Base-by-base conservation (phyloP, 495 filamentous ascomycete species). In the Aspergillus heteromorphus region DNA sequence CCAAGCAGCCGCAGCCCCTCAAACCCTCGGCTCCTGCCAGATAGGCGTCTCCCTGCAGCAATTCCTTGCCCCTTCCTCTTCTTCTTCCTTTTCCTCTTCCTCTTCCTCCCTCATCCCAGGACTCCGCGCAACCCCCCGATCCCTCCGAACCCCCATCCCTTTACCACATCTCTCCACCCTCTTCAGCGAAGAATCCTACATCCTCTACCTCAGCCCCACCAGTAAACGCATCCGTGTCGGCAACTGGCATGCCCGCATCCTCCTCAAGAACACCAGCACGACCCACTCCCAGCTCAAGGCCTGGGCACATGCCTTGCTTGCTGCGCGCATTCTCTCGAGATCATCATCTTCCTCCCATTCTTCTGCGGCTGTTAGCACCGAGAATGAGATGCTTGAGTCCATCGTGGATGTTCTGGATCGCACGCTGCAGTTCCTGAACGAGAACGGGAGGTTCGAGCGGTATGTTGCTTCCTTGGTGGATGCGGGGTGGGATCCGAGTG, bases 281-380 rank as follows among this genome's bases (percentile, higher is more conserved):
- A 66, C 77, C 17, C 65, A 62, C 31, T 67, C 70, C 19, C 81
- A 85, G 53, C 65, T 91, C 1, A 80, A 81, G 64, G 89, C 86
- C 7, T 96, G 88, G 89, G 75, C 78, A 42, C 85, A 92, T 58
- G 89, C 86, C 6, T 75, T 92, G 6, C 71, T 84, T 34, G 72
- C 82, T 30, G 82, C 82, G 13, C 58, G 65, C 34, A 49, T 49
- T 40, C 19, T 57, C 7, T 34, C 47, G 20, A n/a, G 2, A 2
- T 19, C 45, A 10, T 30, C 43, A 10, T 20, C 41, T 1, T 45
- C 1, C 0, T 41, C 34, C 30, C 36, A 11, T 48, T 19, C n/a
- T n/a, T n/a, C n/a, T n/a, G n/a, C n/a, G n/a, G n/a, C n/a, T n/a
- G n/a, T n/a, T n/a, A n/a, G n/a, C n/a, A n/a, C n/a, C n/a, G n/a